Evolutionary conservation across 352 stramenopile genomes (phyloP).

Genomic region (Achlya hypogyna): DNA sequence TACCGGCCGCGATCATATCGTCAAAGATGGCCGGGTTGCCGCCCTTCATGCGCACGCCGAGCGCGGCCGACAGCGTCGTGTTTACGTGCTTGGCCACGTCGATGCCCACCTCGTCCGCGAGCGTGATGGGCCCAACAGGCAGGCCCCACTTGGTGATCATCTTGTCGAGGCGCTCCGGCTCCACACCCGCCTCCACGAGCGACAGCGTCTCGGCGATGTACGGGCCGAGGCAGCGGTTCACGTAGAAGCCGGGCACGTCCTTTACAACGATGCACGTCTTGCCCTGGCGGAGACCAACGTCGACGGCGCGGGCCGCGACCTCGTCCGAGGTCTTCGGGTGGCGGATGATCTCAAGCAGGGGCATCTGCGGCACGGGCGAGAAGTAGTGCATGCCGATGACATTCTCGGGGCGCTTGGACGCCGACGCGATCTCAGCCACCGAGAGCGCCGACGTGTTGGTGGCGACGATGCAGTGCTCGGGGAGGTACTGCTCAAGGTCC

Average conservation of each 20-base stretch:
- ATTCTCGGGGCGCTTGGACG: slow-evolving; percentile 77
- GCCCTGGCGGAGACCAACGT: slow-evolving; percentile 94
- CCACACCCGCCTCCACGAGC: slow-evolving; percentile 87
- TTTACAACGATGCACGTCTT: slow-evolving; percentile 98
- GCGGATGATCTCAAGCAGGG: slow-evolving; percentile 97
- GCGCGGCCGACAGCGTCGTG: slow-evolving; percentile 85
- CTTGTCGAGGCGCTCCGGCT: slow-evolving; percentile 91
- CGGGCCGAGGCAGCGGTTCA: slow-evolving; percentile 96
- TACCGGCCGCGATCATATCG: slow-evolving; percentile 93
- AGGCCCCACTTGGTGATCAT: slow-evolving; percentile 94
- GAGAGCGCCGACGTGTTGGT: slow-evolving; percentile 98
- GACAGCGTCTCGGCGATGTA: slow-evolving; percentile 89
- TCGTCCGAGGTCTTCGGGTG: slow-evolving; percentile 86
- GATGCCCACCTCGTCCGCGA: slow-evolving; percentile 96
- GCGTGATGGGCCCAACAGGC: slow-evolving; percentile 94
- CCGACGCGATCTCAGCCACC: slow-evolving; percentile 90
- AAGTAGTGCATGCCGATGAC: slow-evolving; percentile 99
- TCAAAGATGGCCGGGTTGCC: slow-evolving; percentile 88
- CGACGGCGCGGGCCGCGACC: slow-evolving; percentile 86
- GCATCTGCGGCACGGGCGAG: slow-evolving; percentile 95
- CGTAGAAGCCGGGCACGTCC: slow-evolving; percentile 99
- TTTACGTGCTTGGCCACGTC: slow-evolving; percentile 94
- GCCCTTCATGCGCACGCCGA: slow-evolving; percentile 93
- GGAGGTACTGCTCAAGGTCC: slow-evolving; percentile 89
- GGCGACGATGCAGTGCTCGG: slow-evolving; percentile 92